phyloP scores from a whole-genome alignment of 306 rosid species.

The Prunus armeniaca region DNA sequence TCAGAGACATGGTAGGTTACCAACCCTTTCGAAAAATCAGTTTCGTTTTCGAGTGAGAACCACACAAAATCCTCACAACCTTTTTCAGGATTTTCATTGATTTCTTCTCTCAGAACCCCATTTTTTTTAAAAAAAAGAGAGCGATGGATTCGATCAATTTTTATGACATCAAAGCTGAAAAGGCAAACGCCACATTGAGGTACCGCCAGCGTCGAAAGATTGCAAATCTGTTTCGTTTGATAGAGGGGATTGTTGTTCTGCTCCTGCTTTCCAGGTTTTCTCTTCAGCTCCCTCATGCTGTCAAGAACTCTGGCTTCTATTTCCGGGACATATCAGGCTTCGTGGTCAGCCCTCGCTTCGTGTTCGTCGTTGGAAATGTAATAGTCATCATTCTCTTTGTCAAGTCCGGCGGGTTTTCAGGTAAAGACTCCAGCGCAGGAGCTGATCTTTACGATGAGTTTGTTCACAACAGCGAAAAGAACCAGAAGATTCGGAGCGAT shows the following conservation, averaged over 20 bases:
- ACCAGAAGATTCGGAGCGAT: slow-evolving; percentile 9
- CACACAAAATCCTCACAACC: not conserved
- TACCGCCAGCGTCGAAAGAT: slow-evolving; percentile 46
- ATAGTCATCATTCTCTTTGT: slow-evolving; percentile 69
- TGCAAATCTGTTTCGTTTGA: slow-evolving; percentile 44
- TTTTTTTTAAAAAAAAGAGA: not conserved
- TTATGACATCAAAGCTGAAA: slow-evolving; percentile 61
- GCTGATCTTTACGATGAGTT: slow-evolving; percentile 54
- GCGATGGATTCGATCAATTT: slow-evolving; percentile 70
- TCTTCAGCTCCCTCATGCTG: slow-evolving; percentile 43
- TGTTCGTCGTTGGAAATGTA: slow-evolving; percentile 68
- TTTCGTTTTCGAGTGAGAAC: slow-evolving; percentile 41
- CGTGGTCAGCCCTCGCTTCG: slow-evolving; percentile 56
- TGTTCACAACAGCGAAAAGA: slow-evolving; percentile 34
- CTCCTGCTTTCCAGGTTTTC: slow-evolving; percentile 58
- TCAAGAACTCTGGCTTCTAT: slow-evolving; percentile 58
- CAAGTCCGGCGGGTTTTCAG: slow-evolving; percentile 56
- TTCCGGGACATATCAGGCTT: slow-evolving; percentile 42
- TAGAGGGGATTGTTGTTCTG: slow-evolving; percentile 60
- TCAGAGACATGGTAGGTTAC: slow-evolving; percentile 27
- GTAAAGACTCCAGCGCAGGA: slow-evolving; percentile 19
- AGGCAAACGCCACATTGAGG: slow-evolving; percentile 53
- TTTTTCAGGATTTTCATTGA: not conserved
- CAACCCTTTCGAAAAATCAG: slow-evolving; percentile 7
- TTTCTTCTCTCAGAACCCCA: not conserved